A percentile compares a stretch with the other conserved stretches of the same genome.
These are phyloP conservation scores for Tricholoma bakamatsutake DNA, from an alignment of 768 basidiomycete species.

Conservation along the genomic window DNA sequence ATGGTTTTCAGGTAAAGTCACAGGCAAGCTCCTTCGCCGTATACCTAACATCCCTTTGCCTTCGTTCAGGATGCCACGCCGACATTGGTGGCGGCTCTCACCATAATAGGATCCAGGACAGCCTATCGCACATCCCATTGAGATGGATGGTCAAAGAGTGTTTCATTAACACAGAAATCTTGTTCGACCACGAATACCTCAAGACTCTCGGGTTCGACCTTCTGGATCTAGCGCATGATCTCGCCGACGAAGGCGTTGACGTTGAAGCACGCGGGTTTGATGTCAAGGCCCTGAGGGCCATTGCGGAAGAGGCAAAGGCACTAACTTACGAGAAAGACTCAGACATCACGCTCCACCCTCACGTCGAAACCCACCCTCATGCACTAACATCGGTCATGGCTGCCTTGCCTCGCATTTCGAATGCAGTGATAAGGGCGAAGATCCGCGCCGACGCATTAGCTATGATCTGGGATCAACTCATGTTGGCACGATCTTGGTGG, in stretches of 20 bases:
- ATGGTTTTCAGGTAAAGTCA: conserved; percentile 18
- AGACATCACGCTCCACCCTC: neutral
- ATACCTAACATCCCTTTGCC: neutral
- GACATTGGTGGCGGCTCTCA: conserved; percentile 23
- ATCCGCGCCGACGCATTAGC: conserved; percentile 13
- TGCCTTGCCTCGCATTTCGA: conserved; percentile 3
- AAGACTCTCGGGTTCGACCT: conserved; percentile 15
- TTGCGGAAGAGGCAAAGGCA: conserved; percentile 2
- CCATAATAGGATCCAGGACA: conserved; percentile 12
- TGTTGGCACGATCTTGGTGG: conserved; percentile 18
- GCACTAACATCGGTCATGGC: neutral
- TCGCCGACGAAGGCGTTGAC: conserved; percentile 1
- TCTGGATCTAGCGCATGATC: conserved; percentile 3
- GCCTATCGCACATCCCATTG: conserved; percentile 20
- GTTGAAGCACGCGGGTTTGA: conserved; percentile 5
- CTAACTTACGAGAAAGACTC: neutral
- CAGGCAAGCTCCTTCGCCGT: neutral
- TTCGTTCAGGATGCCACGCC: conserved; percentile 14
- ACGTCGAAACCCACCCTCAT: neutral
- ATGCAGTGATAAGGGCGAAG: neutral
- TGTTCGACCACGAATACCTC: conserved; percentile 17
- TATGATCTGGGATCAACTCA: conserved; percentile 18
- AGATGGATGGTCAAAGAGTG: conserved; percentile 27
- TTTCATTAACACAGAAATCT: conserved; percentile 15
- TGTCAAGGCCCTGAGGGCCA: conserved; percentile 1